Evolutionary conservation across 768 basidiomycete genomes (phyloP).

Genomic region (Dentipellis sp.): DNA sequence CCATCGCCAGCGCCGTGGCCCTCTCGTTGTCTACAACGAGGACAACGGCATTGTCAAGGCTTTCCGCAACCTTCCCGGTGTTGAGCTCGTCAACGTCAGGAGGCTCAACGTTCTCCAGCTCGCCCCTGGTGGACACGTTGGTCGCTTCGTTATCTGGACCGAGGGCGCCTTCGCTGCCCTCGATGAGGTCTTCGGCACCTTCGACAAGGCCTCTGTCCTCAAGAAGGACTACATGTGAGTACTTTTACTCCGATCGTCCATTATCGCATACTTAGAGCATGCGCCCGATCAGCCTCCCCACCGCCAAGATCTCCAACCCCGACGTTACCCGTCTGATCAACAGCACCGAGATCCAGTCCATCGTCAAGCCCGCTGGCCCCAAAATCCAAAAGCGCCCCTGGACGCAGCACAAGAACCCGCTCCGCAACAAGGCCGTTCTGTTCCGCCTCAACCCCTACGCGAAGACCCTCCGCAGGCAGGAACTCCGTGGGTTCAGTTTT

Average conservation of each 20-base stretch:
- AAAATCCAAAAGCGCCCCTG: conserved; percentile 88
- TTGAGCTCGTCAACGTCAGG: conserved; percentile 92
- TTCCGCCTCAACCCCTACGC: conserved; percentile 99
- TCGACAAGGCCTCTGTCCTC: conserved; percentile 73
- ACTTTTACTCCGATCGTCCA: not conserved
- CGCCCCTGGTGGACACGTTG: conserved; percentile 98
- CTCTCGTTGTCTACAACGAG: conserved; percentile 93
- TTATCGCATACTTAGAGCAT: not conserved
- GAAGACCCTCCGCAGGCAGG: conserved; percentile 84
- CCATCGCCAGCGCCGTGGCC: conserved; percentile 94
- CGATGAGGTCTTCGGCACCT: conserved; percentile 93
- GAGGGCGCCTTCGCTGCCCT: conserved; percentile 87
- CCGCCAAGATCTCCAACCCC: conserved; percentile 94
- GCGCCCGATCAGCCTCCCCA: conserved; percentile 57
- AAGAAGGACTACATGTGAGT: conserved; percentile 87
- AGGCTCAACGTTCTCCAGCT: conserved; percentile 96
- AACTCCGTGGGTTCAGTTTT: conserved; percentile 55
- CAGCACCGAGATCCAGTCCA: conserved; percentile 95
- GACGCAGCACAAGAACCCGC: conserved; percentile 99
- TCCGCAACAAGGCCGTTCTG: conserved; percentile 86
- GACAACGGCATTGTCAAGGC: conserved; percentile 97
- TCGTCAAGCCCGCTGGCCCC: conserved; percentile 83
- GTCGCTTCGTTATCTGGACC: conserved; percentile 99
- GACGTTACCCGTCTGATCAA: conserved; percentile 98
- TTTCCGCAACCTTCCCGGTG: conserved; percentile 98